Conservation (phyloP, 2,329 filamentous ascomycete genomes). For the Pleoardoris graminearum region DNA sequence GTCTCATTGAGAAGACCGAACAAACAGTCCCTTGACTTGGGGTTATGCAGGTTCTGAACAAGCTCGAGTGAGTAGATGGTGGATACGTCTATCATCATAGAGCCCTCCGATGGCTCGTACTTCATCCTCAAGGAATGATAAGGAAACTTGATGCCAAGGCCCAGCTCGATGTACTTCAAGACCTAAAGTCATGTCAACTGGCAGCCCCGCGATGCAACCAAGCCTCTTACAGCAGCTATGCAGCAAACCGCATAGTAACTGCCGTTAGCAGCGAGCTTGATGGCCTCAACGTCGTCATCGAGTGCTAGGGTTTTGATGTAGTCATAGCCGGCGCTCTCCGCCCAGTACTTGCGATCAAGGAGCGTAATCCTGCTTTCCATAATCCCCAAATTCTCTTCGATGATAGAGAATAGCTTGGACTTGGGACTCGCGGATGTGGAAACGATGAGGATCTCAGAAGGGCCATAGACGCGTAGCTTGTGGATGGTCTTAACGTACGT, state of each 20-base stretch:
- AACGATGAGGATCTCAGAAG: slow-evolving; percentile 78
- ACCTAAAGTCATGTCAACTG: slow-evolving; percentile 55
- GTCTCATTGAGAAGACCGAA: slow-evolving; percentile 87
- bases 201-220: slow-evolving; percentile 47
- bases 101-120: slow-evolving; percentile 85
- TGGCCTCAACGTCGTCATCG: slow-evolving; percentile 74
- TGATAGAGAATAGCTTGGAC: slow-evolving; percentile 73
- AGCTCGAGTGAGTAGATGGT: slow-evolving; percentile 87
- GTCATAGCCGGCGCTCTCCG: slow-evolving; percentile 74
- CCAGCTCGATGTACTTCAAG: slow-evolving; percentile 77
- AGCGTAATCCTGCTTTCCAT: slow-evolving; percentile 61
- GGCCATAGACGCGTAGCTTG: slow-evolving; percentile 80
- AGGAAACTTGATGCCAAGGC: slow-evolving; percentile 69
- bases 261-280: slow-evolving; percentile 77
- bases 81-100: slow-evolving; percentile 93
- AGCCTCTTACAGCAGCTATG: slow-evolving; percentile 75
- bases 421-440: slow-evolving; percentile 69
- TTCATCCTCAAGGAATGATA: slow-evolving; percentile 81
- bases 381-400: slow-evolving; percentile 71
- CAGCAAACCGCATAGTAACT: slow-evolving; percentile 86
- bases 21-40: slow-evolving; percentile 78
- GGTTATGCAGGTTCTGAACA: slow-evolving; percentile 79
- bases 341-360: slow-evolving; percentile 81
- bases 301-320: slow-evolving; percentile 81
- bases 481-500: slow-evolving; percentile 88